Evolutionary conservation across 371 early-diverging fungal species (phyloP).

Genomic region (Dichotomocladium elegans): DNA sequence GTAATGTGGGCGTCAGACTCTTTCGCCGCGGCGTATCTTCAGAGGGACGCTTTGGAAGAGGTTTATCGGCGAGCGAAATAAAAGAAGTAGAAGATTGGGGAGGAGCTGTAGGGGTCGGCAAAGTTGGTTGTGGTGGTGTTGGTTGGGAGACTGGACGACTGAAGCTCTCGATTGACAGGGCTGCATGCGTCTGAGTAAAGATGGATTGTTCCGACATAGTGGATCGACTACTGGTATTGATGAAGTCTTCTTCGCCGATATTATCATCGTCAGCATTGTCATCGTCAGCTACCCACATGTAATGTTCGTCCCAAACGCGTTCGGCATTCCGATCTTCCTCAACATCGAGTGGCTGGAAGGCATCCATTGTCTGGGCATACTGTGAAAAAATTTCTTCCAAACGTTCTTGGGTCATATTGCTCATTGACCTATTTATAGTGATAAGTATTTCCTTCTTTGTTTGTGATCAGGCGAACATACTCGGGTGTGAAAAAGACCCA

Average conservation of each 20-base stretch:
- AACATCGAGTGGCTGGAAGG: conserved; percentile 26
- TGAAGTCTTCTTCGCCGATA: conserved; percentile 17
- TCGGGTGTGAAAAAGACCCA: conserved; percentile 50
- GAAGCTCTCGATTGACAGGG: conserved; percentile 6
- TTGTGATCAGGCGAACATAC: too few species aligned
- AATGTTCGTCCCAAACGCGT: not conserved
- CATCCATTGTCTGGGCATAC: conserved; percentile 41
- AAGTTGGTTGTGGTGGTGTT: conserved; percentile 5
- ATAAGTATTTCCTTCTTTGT: too few species aligned
- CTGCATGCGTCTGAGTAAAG: conserved; percentile 7
- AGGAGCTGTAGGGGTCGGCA: not conserved
- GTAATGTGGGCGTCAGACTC: conserved; percentile 8
- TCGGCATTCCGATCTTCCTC: not conserved
- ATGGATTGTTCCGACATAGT: conserved; percentile 10
- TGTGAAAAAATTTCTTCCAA: conserved; percentile 40
- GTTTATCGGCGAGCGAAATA: conserved; percentile 5
- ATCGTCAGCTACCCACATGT: conserved; percentile 5
- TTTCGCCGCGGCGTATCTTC: conserved; percentile 11
- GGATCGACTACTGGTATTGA: conserved; percentile 5
- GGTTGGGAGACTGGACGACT: not conserved
- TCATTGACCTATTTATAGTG: conserved; percentile 22
- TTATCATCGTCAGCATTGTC: conserved; percentile 22
- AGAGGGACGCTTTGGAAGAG: conserved; percentile 7
- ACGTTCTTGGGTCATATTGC: conserved; percentile 41
- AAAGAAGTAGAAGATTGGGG: conserved; percentile 11